Evolutionary conservation across 768 basidiomycete genomes (phyloP).

Genomic region (Terana coerulea): DNA sequence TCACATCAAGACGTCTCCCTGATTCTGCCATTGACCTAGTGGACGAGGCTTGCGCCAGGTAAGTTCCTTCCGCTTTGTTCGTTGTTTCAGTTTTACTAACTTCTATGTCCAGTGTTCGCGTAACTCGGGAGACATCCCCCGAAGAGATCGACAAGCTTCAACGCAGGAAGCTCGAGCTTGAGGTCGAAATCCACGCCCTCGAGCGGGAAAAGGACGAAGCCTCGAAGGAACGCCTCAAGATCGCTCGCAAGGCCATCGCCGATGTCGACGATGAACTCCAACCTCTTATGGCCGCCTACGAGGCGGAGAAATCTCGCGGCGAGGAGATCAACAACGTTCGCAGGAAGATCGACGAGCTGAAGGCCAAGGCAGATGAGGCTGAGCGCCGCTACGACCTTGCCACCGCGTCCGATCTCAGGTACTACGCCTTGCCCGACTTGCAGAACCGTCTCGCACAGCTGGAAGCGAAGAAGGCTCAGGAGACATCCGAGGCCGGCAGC

Average conservation of each 20-base stretch:
- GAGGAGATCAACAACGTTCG: constrained; percentile 77
- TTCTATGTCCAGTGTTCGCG: constrained; percentile 57
- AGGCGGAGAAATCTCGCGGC: constrained; percentile 78
- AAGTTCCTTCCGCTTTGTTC: constrained; percentile 20
- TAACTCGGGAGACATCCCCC: constrained; percentile 91
- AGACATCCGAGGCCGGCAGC: constrained; percentile 57
- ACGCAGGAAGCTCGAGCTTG: constrained; percentile 82
- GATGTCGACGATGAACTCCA: constrained; percentile 82
- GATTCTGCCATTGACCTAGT: constrained; percentile 90
- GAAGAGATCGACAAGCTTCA: constrained; percentile 92
- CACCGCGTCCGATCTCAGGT: constrained; percentile 83
- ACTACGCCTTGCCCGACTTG: constrained; percentile 89
- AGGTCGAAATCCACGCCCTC: constrained; percentile 93
- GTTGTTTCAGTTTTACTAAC: constrained; percentile 7
- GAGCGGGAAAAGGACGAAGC: constrained; percentile 89
- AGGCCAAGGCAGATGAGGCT: constrained; percentile 89
- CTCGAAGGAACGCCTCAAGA: constrained; percentile 75
- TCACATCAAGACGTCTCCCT: constrained; percentile 76
- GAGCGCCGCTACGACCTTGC: constrained; percentile 79
- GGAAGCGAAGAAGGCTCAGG: constrained; percentile 67
- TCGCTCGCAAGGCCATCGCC: constrained; percentile 73
- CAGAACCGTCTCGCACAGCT: constrained; percentile 66
- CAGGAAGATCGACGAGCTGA: constrained; percentile 85
- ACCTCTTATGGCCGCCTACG: constrained; percentile 82
- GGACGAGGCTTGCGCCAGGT: constrained; percentile 90